Percentiles rank a stretch among this genome's conserved stretches.
Conservation (phyloP, 306 rosid species). For the Amphicarpaea edgeworthii region DNA sequence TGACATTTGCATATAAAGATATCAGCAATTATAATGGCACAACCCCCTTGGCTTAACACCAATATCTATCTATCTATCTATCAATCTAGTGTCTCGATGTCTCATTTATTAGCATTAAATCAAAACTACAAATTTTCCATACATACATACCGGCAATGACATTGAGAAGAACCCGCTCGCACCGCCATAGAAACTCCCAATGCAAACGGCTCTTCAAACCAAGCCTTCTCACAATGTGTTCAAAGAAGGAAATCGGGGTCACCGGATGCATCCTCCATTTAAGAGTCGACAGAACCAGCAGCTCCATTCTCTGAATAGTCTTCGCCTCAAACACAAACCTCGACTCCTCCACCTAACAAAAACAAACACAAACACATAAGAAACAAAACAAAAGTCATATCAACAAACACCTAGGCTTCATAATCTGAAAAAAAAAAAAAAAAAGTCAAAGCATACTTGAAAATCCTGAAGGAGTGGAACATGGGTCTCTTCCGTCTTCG, state of each 20-base stretch:
- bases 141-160: conserved; percentile 65
- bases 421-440: neutral
- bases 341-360: conserved; percentile 74
- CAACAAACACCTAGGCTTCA: conserved; percentile 59
- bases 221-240: conserved; percentile 80
- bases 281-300: conserved; percentile 83
- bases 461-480: conserved; percentile 85
- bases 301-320: conserved; percentile 95
- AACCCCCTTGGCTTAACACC: neutral
- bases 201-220: conserved; percentile 74
- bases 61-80: neutral
- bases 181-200: conserved; percentile 79
- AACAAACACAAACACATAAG: neutral
- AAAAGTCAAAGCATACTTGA: conserved; percentile 71
- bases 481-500: conserved; percentile 86
- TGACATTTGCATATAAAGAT: conserved; percentile 14
- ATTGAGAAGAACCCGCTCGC: conserved; percentile 76
- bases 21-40: conserved; percentile 14
- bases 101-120: conserved; percentile 17
- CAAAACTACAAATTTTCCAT: neutral
- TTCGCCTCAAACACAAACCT: conserved; percentile 82
- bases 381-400: conserved; percentile 45
- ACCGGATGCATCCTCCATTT: conserved; percentile 94
- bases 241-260: conserved; percentile 88
- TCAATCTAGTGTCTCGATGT: no score